phyloP scores from a whole-genome alignment of 73 alveolate genomes.

The Tetrahymena elliotti region DNA sequence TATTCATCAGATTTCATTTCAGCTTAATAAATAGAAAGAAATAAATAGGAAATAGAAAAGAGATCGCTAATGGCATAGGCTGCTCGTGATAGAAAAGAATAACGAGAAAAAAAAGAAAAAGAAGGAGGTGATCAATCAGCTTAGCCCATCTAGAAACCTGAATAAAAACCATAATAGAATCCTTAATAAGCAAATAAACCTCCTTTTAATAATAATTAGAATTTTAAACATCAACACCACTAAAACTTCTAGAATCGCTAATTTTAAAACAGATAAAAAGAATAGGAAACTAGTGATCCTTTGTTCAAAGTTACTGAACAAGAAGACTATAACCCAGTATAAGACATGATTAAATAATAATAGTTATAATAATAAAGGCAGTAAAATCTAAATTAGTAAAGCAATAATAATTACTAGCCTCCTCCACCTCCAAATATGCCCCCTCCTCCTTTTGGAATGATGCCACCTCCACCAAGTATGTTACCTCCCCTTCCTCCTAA shows the following conservation, averaged over 20 bases:
- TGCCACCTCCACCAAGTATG: background rate
- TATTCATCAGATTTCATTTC: background rate
- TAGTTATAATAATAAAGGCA: background rate
- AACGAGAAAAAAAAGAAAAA: background rate
- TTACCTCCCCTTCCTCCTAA: too few relatives aligned
- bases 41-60: background rate
- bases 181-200: background rate
- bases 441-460: background rate
- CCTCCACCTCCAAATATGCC: background rate
- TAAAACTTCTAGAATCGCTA: background rate
- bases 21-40: background rate
- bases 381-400: background rate
- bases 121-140: background rate
- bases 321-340: background rate
- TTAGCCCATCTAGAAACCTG: background rate
- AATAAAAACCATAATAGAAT: background rate
- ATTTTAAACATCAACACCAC: background rate
- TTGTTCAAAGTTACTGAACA: background rate
- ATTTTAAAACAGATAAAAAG: background rate
- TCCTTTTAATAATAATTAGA: background rate
- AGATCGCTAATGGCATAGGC: background rate
- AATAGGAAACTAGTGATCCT: background rate
- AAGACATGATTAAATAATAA: background rate
- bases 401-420: background rate
- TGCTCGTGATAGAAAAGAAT: background rate